Evolutionary conservation across 2,329 filamentous ascomycete species (phyloP).

Genomic region (Colletotrichum karsti): DNA sequence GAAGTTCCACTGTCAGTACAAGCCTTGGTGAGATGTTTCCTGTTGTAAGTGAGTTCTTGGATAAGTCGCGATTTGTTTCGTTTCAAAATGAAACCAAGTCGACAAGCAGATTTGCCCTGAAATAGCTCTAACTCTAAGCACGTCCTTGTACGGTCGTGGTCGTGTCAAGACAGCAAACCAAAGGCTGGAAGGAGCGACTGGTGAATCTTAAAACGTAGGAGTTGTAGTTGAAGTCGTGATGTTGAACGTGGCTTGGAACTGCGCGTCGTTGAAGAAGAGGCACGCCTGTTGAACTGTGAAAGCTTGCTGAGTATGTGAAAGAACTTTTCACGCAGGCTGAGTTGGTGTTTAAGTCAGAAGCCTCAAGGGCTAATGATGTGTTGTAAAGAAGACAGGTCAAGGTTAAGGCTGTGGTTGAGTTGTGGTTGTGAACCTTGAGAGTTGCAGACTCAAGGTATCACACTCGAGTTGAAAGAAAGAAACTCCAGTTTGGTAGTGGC

Average conservation of each 20-base stretch:
- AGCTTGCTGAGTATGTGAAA: neutral
- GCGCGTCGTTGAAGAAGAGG: neutral
- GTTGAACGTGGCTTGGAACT: neutral
- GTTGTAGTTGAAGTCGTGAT: neutral
- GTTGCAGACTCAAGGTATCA: neutral
- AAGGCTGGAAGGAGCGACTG: neutral
- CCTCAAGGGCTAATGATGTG: neutral
- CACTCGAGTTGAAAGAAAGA: neutral
- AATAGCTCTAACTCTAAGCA: neutral
- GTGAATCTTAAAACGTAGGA: neutral
- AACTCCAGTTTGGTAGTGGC: neutral
- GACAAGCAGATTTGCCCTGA: neutral
- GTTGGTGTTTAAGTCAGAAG: neutral
- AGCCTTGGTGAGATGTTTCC: neutral
- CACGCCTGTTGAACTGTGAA: neutral
- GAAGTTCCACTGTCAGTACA: constrained; percentile 29
- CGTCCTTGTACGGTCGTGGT: no score
- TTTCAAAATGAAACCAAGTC: neutral
- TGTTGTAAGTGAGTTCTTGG: constrained; percentile 1
- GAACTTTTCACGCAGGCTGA: neutral
- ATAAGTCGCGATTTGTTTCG: constrained; percentile 10
- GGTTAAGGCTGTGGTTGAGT: no score
- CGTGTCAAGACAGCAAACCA: no score
- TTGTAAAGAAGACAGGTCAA: neutral
- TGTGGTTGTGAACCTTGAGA: neutral